phyloP scores from a whole-genome alignment of 2,329 filamentous ascomycete species.

The Bipolaris victoriae region DNA sequence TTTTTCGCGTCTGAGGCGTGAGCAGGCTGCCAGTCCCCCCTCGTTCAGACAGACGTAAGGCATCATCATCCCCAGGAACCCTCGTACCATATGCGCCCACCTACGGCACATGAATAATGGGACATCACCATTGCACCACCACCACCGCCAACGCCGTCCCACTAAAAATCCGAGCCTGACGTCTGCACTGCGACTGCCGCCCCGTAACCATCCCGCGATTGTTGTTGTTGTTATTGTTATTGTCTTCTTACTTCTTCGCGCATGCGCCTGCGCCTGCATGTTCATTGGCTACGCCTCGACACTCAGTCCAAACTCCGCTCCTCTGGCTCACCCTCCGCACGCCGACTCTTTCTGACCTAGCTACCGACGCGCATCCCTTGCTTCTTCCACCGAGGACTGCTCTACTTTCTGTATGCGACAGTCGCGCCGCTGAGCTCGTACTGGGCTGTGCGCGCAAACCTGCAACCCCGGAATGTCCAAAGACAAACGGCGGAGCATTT shows the following conservation, averaged over 20 bases:
- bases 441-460: slow-evolving; percentile 36
- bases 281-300: slow-evolving; percentile 13
- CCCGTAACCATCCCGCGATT: slow-evolving; percentile 6
- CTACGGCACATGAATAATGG: slow-evolving; percentile 17
- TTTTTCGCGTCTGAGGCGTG: neutral
- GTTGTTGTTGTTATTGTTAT: slow-evolving; percentile 12
- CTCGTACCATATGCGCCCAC: slow-evolving; percentile 10
- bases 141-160: slow-evolving; percentile 9
- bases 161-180: slow-evolving; percentile 10
- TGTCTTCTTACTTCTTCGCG: slow-evolving; percentile 9
- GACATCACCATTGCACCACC: slow-evolving; percentile 11
- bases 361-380: slow-evolving; percentile 14
- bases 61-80: neutral
- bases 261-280: slow-evolving; percentile 15
- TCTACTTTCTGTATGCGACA: slow-evolving; percentile 30
- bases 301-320: slow-evolving; percentile 4
- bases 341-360: neutral
- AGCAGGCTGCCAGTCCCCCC: neutral
- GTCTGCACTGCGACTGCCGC: slow-evolving; percentile 5
- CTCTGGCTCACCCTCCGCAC: slow-evolving; percentile 2
- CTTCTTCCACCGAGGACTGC: slow-evolving; percentile 13
- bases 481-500: slow-evolving; percentile 48
- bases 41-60: neutral
- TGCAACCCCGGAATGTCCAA: slow-evolving; percentile 41
- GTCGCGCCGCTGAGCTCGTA: slow-evolving; percentile 35